Conservation (phyloP, 2,329 filamentous ascomycete genomes). For the Niveomyces coronatus region DNA sequence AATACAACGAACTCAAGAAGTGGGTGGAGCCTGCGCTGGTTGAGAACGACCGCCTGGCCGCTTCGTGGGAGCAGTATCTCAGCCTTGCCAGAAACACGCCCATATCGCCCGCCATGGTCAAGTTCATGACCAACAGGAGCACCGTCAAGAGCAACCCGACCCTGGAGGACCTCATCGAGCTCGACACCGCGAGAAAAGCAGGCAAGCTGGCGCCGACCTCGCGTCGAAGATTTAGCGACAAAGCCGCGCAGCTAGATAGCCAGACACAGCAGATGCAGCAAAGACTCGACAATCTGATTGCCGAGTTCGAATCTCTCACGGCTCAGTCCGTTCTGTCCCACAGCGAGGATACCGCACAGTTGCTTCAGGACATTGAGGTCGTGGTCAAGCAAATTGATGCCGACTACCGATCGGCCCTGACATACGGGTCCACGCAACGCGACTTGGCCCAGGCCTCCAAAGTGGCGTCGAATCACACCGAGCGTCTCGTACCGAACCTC, state of each 20-base stretch:
- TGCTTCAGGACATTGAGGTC: conserved; percentile 77
- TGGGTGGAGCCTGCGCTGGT: conserved; percentile 59
- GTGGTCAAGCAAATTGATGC: conserved; percentile 78
- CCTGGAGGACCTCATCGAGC: conserved; percentile 66
- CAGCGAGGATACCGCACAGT: conserved; percentile 51
- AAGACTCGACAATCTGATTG: conserved; percentile 50
- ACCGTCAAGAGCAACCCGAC: conserved; percentile 41
- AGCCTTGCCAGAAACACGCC: conserved; percentile 53
- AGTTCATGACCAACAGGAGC: conserved; percentile 47
- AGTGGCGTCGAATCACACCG: conserved; percentile 52
- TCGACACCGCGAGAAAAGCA: conserved; percentile 61
- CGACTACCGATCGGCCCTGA: conserved; percentile 70
- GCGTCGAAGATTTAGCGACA: conserved; percentile 48
- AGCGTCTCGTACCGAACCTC: conserved; percentile 48
- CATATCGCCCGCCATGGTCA: conserved; percentile 55
- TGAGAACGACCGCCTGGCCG: conserved; percentile 55
- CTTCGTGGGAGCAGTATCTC: conserved; percentile 59
- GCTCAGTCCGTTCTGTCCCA: conserved; percentile 46
- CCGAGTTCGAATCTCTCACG: conserved; percentile 50
- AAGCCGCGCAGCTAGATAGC: conserved; percentile 51
- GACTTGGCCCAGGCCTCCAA: conserved; percentile 53
- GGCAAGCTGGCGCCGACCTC: conserved; percentile 52
- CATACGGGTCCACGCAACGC: conserved; percentile 52
- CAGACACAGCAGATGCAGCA: conserved; percentile 48
- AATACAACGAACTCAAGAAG: conserved; percentile 57